A percentile compares a stretch with the other conserved stretches of the same genome.
Evolutionary conservation across 164 flowering plant species (phyloP).

Genomic region (Tetracentron sinense): DNA sequence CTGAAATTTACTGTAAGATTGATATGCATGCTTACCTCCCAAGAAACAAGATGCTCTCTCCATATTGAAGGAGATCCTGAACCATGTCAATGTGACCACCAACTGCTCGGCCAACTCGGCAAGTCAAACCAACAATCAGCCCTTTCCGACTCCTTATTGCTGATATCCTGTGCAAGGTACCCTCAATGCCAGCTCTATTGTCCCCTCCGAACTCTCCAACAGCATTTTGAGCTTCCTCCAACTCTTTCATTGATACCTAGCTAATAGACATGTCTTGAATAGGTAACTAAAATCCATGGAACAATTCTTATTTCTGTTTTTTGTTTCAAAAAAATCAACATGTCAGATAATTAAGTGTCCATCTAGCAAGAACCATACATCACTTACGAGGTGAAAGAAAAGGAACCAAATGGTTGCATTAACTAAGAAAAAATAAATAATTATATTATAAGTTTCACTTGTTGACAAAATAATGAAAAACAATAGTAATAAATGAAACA

Average conservation of each 20-base stretch:
- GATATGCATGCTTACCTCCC: conserved; percentile 47
- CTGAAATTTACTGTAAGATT: not conserved
- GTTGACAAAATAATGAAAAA: not conserved
- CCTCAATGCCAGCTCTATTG: conserved; percentile 75
- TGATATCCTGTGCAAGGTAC: conserved; percentile 71
- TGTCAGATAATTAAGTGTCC: not conserved
- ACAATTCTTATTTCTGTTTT: not conserved
- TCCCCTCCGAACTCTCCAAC: conserved; percentile 70
- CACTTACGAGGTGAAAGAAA: not conserved
- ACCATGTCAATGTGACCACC: conserved; percentile 69
- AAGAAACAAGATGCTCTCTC: conserved; percentile 68
- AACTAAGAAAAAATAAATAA: not conserved
- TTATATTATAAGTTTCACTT: not conserved
- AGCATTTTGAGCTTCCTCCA: conserved; percentile 60
- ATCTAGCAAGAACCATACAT: not conserved
- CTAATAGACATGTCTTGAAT: conserved; percentile 13
- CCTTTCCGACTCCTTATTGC: conserved; percentile 66
- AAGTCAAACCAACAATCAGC: conserved; percentile 61
- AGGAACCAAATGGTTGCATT: not conserved
- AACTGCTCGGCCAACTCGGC: conserved; percentile 71
- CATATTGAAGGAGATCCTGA: conserved; percentile 57
- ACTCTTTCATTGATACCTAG: conserved; percentile 57
- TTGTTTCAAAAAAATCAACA: too few species aligned
- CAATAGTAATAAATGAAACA: not conserved
- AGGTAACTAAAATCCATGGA: conserved; percentile 6